Conservation (phyloP, 2,329 filamentous ascomycete genomes). For the Botryosphaeria dothidea region DNA sequence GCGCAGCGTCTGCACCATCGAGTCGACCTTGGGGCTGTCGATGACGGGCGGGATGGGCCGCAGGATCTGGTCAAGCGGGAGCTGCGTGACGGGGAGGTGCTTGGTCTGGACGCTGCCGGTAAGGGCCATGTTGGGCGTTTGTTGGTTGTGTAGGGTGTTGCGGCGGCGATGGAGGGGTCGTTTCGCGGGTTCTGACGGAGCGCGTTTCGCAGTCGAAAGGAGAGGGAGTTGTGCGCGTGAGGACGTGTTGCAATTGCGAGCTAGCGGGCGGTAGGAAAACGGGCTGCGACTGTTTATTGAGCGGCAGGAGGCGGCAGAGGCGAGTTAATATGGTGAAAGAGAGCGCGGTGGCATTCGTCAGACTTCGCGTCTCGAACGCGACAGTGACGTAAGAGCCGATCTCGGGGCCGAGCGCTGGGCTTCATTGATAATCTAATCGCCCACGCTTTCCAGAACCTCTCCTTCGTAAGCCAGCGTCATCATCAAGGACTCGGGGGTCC, state of each 20-base stretch:
- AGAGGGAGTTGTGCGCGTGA: neutral
- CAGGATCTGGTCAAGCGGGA: constrained; percentile 17
- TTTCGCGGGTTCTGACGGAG: neutral
- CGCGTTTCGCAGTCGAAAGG: neutral
- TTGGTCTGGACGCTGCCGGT: constrained; percentile 19
- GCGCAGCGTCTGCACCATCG: constrained; percentile 21
- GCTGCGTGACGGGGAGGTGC: constrained; percentile 14
- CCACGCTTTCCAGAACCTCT: neutral
- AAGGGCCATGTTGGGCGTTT: constrained; percentile 15
- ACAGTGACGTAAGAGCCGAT: constrained; percentile 17
- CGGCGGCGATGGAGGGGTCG: neutral
- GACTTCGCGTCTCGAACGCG: constrained; percentile 6
- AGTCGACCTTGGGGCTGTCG: constrained; percentile 21
- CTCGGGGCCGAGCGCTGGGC: neutral
- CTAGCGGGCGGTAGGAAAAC: neutral
- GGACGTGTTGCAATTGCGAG: neutral
- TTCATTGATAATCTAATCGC: constrained; percentile 4
- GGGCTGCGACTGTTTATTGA: neutral
- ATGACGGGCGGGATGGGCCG: constrained; percentile 21
- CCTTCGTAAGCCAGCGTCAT: neutral
- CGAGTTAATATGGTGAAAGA: neutral
- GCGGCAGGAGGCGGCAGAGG: neutral
- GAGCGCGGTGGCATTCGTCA: neutral
- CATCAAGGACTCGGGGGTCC: neutral
- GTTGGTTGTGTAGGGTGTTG: neutral